A percentile compares a stretch with the other conserved stretches of the same genome.
phyloP scores from a whole-genome alignment of 164 flowering plant genomes.

The Aristolochia contorta region DNA sequence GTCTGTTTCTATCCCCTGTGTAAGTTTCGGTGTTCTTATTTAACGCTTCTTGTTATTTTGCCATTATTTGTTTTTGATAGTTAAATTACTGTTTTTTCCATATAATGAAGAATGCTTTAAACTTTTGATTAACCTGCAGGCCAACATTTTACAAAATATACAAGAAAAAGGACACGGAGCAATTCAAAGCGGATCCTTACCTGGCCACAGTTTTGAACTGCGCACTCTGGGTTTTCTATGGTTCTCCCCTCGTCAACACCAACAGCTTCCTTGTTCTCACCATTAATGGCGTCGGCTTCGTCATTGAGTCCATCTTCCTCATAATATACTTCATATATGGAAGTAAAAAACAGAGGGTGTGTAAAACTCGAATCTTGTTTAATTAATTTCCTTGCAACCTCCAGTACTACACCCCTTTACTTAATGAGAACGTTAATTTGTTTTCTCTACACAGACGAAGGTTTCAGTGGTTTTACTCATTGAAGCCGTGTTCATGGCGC shows the following conservation, averaged over 20 bases:
- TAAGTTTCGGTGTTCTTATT: no score
- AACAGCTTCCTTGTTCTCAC: conserved; percentile 35
- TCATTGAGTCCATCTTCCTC: conserved; percentile 22
- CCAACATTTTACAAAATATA: conserved; percentile 28
- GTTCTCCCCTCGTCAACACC: conserved; percentile 36
- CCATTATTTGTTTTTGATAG: no score
- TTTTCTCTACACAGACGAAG: conserved; percentile 8
- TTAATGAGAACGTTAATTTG: neutral
- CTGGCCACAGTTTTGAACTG: conserved; percentile 30
- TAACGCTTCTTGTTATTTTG: no score
- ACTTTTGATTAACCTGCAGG: conserved; percentile 11
- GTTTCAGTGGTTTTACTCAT: conserved; percentile 1
- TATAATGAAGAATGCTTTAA: no score
- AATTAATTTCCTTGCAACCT: neutral
- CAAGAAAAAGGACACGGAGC: conserved; percentile 23
- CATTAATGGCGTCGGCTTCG: conserved; percentile 27
- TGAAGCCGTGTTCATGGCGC: conserved; percentile 22
- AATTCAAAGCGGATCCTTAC: conserved; percentile 31
- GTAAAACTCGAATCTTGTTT: neutral
- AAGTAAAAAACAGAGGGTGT: conserved; percentile 28
- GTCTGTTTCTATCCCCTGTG: no score
- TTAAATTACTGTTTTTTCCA: no score
- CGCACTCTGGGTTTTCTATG: conserved; percentile 33
- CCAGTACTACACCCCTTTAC: neutral
- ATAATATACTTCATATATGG: conserved; percentile 16